Evolutionary conservation across 108 stramenopile species (phyloP), one percentile per base, ranked within the genome.

Genomic region (Fistulifera solaris): DNA sequence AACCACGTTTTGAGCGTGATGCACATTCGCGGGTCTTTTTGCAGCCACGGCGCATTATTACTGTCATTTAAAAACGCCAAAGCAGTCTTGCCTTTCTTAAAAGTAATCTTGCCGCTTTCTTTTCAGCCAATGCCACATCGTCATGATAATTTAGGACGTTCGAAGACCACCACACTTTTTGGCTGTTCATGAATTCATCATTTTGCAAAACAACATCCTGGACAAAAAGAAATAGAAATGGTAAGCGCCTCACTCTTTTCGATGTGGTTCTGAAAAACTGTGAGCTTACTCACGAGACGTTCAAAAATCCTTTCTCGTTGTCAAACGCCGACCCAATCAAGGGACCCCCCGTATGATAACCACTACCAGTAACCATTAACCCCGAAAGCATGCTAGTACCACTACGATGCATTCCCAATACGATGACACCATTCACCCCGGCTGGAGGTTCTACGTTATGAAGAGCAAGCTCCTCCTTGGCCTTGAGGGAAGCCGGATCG

Each of bases 1-100:
- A 90, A 48, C 94, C 94, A 95, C 10, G 87, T 83, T 35, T 75
- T 76, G 10, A 92, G 56, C 13, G 88, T 83, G 55, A 95, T 88
- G 66, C 90, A 92, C 86, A 92, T 85, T 14, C 94, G 68, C 13
- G 94, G 94, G 66, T 95, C 94, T 56, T 95, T 95, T 58, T 89
- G 87, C n/a, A 95, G 54, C 70, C 82, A 95, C 5, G 87, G 87
- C 13, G 75, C 52, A 53, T 70, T 77, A 16, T 55, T 60, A 8
- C 75, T 76, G 42, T 80, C 62, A 61, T 90, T 87, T 24, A 87
- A 47, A 56, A 85, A 82, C 25, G 47, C 16, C 56, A 90, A 56
- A 4, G 66, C 85, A 16, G 51, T 58, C 48, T 73, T 59, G 21
- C 84, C 83, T 23, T 82, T 56, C 16, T 71, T 40, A 55, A 86